Evolutionary conservation across 2,329 filamentous ascomycete species (phyloP).

Genomic region (Aspergillus aculeatus): DNA sequence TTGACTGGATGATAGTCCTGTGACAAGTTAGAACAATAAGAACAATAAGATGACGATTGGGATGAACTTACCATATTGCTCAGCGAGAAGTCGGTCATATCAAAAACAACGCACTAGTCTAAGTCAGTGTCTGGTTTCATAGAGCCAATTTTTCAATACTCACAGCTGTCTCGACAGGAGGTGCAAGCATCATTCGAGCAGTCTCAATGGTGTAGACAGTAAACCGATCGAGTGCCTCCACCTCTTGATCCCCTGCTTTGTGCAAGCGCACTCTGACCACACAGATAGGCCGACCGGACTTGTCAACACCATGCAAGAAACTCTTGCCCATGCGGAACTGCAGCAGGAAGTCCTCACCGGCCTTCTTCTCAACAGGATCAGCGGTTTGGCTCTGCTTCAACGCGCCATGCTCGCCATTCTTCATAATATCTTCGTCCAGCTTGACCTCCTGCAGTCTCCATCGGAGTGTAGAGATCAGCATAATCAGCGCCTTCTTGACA

Average conservation of each 20-base stretch:
- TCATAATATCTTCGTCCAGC: conserved; percentile 86
- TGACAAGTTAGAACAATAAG: conserved; percentile 4
- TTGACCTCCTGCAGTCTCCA: conserved; percentile 83
- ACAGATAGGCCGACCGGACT: conserved; percentile 79
- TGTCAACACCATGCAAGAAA: conserved; percentile 85
- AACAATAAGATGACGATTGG: background rate
- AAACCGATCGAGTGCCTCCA: conserved; percentile 78
- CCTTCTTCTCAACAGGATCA: conserved; percentile 64
- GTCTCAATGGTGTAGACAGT: conserved; percentile 96
- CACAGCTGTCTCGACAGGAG: conserved; percentile 88
- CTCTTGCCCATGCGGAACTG: conserved; percentile 91
- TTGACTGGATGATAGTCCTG: conserved; percentile 93
- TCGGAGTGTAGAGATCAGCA: conserved; percentile 91
- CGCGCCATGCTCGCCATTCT: conserved; percentile 69
- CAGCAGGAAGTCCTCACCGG: conserved; percentile 72
- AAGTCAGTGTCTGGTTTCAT: conserved; percentile 22
- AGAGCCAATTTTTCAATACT: conserved; percentile 40
- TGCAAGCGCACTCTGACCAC: conserved; percentile 81
- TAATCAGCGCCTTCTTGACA: conserved; percentile 84
- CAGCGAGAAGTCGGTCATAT: conserved; percentile 91
- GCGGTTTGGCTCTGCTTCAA: conserved; percentile 58
- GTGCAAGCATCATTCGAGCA: conserved; percentile 74
- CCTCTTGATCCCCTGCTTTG: conserved; percentile 75
- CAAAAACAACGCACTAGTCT: conserved; percentile 80
- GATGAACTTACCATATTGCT: conserved; percentile 75